Evolutionary conservation across 2,329 filamentous ascomycete genomes (phyloP), one percentile per base, ranked within the genome.

Genomic region (Neoscytalidium dimidiatum): DNA sequence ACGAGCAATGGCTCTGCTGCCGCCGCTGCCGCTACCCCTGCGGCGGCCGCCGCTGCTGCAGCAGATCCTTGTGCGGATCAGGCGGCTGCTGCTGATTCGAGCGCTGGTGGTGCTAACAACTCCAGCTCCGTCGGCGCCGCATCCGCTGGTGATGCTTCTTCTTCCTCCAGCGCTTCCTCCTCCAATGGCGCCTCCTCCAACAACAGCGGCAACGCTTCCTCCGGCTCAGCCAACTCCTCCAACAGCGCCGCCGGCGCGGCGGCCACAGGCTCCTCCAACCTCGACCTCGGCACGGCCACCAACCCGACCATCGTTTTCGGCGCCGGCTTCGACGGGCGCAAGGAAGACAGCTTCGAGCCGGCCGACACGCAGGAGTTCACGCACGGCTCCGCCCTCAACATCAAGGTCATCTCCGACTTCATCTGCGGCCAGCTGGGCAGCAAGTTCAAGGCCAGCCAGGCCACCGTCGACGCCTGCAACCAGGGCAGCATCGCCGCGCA

Each of bases 371-470:
- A 68, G 35, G 73, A 71, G 71, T 86, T 86, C 76, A 79, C 77
- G 72, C 85, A 86, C 74, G 83, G 83, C 62, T 84, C 82, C 3
- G 84, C 83, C 7, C 72, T 79, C 44, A 80, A 79, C 70, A 83
- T 84, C 69, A 76, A 71, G 46, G 75, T 84, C 69, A 81, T 85
- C 68, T 75, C 82, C 14, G 68, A 75, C 51, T 85, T 85, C 69
- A 82, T 83, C 71, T 83, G 81, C 72, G 71, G 75, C 44, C 80
- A 81, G 63, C 72, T 83, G 21, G 65, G 70, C 33, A 77, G 67
- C 65, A 70, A 69, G 64, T 76, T 72, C 66, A 57, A 70, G 9
- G 70, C 69, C 4, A 65, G 65, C 41, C 67, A 66, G 1, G 70
- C 67, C n/a, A 68, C 71, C n/a, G 64, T 72, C 23, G 67, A 65